Conservation (phyloP, 139 green algal genomes). For the Chlorella sp. region DNA sequence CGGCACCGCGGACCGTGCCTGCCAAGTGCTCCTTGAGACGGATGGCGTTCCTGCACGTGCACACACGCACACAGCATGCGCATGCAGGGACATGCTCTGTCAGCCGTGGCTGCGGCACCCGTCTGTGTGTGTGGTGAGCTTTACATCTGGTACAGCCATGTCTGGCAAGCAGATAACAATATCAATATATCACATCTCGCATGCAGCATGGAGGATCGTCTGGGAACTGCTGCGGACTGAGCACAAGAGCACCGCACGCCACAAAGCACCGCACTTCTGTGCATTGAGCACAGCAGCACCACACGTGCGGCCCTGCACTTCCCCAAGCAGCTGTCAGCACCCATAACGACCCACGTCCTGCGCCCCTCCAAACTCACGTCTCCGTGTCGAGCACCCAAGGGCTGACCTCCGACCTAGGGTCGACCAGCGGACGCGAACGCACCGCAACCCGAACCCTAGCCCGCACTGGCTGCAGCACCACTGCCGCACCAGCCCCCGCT, state of each 20-base stretch:
- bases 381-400: slow-evolving; percentile 14
- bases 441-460: slow-evolving; percentile 20
- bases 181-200: no score
- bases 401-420: background rate
- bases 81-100: no score
- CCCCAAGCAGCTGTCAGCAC: background rate
- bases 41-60: slow-evolving; percentile 12
- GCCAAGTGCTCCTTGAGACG: slow-evolving; percentile 11
- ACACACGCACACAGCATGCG: no score
- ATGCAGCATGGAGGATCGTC: no score
- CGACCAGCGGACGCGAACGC: slow-evolving; percentile 12
- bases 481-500: no score
- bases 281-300: background rate
- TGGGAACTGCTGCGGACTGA: no score
- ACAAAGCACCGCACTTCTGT: background rate
- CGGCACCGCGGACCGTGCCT: background rate
- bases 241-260: no score
- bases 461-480: no score
- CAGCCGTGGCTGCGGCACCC: background rate
- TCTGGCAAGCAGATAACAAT: no score
- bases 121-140: no score
- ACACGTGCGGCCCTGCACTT: background rate
- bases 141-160: background rate
- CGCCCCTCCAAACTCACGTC: slow-evolving; percentile 4
- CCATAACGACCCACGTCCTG: background rate